These are phyloP conservation scores for Hypericum perforatum DNA, from an alignment of 345 rosid species.

Conservation along the genomic window DNA sequence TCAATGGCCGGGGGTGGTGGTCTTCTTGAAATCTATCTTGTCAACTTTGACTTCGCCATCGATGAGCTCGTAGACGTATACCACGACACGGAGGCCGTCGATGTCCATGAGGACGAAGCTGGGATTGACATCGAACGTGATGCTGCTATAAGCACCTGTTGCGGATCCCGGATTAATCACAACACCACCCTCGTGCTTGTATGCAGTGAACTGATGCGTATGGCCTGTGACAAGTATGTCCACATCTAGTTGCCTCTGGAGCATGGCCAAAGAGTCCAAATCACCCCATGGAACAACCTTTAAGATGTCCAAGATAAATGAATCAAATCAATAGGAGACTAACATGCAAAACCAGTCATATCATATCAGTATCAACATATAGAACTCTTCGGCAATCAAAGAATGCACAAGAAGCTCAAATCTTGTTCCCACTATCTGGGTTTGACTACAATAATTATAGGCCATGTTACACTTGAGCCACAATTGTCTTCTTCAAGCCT, in stretches of 20 bases:
- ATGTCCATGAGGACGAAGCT: slow-evolving; percentile 97
- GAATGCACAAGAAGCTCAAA: no score
- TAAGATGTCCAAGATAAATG: slow-evolving; percentile 1
- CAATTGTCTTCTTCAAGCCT: no score
- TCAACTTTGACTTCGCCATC: slow-evolving; percentile 97
- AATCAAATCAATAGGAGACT: no score
- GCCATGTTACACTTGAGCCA: no score
- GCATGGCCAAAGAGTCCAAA: slow-evolving; percentile 86
- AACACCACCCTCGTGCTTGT: slow-evolving; percentile 95
- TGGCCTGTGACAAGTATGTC: slow-evolving; percentile 94
- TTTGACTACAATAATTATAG: no score
- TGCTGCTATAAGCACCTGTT: slow-evolving; percentile 82
- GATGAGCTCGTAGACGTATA: slow-evolving; percentile 84
- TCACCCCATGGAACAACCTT: slow-evolving; percentile 98
- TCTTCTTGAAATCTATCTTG: slow-evolving; percentile 93
- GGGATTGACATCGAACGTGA: slow-evolving; percentile 79
- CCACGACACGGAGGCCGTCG: slow-evolving; percentile 84
- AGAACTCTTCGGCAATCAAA: no score
- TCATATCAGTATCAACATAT: no score
- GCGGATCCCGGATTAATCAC: slow-evolving; percentile 96
- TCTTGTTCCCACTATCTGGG: no score
- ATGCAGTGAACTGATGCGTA: slow-evolving; percentile 94
- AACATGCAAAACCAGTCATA: no score
- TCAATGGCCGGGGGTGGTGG: slow-evolving; percentile 8
- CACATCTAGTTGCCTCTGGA: slow-evolving; percentile 88